Percentiles rank a stretch among this genome's conserved stretches.
These are phyloP conservation scores for Saccharomyces hybrid DNA, from an alignment of 1,139 yeast species.

Conservation along the genomic window DNA sequence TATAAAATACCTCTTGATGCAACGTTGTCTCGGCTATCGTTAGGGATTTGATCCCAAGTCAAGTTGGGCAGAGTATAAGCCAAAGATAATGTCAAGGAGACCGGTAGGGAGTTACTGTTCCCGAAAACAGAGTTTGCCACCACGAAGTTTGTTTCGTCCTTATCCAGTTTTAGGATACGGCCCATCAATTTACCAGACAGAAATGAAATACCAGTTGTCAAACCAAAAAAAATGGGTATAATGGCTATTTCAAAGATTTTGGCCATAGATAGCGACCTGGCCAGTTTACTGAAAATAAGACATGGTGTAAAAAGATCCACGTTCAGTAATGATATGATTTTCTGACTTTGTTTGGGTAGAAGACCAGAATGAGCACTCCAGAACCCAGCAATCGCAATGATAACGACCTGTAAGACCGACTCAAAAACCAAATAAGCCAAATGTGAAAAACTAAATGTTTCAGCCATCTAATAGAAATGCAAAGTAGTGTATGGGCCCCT, in stretches of 20 bases:
- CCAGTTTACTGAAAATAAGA: constrained; percentile 64
- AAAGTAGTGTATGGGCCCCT: neutral
- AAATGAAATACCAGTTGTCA: constrained; percentile 54
- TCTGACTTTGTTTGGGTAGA: constrained; percentile 51
- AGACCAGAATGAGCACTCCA: constrained; percentile 57
- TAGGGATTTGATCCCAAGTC: constrained; percentile 62
- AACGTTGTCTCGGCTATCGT: constrained; percentile 55
- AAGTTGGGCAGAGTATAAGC: constrained; percentile 66
- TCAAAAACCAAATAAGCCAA: constrained; percentile 57
- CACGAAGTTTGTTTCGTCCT: constrained; percentile 62
- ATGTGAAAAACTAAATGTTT: constrained; percentile 21
- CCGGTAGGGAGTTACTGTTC: constrained; percentile 70
- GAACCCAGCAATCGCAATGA: constrained; percentile 63
- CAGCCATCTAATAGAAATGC: constrained; percentile 1
- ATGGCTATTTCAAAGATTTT: constrained; percentile 57
- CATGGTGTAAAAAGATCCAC: constrained; percentile 75
- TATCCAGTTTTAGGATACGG: constrained; percentile 42
- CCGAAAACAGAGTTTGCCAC: constrained; percentile 82
- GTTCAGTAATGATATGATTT: constrained; percentile 51
- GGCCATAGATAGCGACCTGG: constrained; percentile 57
- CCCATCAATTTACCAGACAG: constrained; percentile 45
- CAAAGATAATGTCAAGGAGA: constrained; percentile 60
- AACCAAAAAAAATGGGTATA: constrained; percentile 57
- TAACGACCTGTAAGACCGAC: constrained; percentile 64
- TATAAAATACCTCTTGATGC: constrained; percentile 71